phyloP scores from a whole-genome alignment of 2,329 filamentous ascomycete genomes.

The Exophiala spinifera region DNA sequence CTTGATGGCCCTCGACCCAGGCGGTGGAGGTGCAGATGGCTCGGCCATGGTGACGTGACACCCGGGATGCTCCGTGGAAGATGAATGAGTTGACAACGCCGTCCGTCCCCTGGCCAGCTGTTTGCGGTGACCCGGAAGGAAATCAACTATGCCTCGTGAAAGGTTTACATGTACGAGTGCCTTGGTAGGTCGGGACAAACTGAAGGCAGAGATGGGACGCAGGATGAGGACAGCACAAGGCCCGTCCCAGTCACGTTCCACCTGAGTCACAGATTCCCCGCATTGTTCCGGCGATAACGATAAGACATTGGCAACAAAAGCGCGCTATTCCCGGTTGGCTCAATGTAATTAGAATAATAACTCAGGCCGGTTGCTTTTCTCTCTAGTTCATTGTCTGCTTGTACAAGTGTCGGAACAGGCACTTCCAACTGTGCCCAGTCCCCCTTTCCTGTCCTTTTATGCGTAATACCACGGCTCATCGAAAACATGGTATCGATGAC shows the following conservation, averaged over 20 bases:
- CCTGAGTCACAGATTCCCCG: constrained; percentile 12
- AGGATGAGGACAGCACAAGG: background rate
- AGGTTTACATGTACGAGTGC: constrained; percentile 3
- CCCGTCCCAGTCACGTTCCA: constrained; percentile 7
- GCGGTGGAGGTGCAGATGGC: constrained; percentile 12
- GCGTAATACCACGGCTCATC: constrained; percentile 75
- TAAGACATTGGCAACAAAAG: constrained; percentile 8
- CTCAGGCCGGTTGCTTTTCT: too few species aligned
- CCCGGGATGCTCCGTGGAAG: background rate
- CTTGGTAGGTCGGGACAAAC: background rate
- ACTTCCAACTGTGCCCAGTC: background rate
- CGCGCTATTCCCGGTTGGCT: background rate
- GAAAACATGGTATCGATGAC: constrained; percentile 93
- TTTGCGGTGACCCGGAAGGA: constrained; percentile 4
- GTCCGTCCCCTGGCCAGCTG: constrained; percentile 3
- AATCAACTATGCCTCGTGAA: background rate
- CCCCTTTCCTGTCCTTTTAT: constrained; percentile 25
- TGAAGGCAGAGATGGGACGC: background rate
- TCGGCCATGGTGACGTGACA: constrained; percentile 18
- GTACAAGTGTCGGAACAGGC: background rate
- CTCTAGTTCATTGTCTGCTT: background rate
- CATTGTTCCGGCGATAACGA: constrained; percentile 21
- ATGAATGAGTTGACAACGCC: constrained; percentile 6
- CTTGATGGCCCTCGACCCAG: constrained; percentile 29
- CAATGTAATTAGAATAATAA: too few species aligned